Percentiles rank a stretch among this genome's conserved stretches.
Conservation (phyloP, 2,329 filamentous ascomycete species). For the Trichoderma sp. region DNA sequence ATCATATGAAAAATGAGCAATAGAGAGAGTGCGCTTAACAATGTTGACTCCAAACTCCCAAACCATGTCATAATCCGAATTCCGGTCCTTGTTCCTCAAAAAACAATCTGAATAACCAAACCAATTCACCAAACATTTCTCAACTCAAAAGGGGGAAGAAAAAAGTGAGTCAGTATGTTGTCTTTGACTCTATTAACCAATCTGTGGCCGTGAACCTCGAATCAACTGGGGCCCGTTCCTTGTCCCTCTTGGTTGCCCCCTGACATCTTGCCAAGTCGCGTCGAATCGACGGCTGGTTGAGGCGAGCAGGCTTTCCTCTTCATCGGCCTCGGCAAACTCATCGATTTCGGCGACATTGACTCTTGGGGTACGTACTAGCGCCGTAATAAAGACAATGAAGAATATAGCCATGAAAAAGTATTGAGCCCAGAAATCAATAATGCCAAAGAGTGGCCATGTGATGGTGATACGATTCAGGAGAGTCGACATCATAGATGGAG, state of each 20-base stretch:
- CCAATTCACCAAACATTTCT: not conserved
- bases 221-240: not conserved
- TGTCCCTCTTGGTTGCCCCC: slow-evolving; percentile 46
- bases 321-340: slow-evolving; percentile 85
- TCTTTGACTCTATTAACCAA: not conserved
- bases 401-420: slow-evolving; percentile 88
- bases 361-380: slow-evolving; percentile 77
- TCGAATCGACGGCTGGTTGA: slow-evolving; percentile 80
- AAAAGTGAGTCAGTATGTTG: not conserved
- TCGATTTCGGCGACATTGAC: slow-evolving; percentile 77
- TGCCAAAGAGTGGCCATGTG: slow-evolving; percentile 94
- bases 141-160: not conserved
- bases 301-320: slow-evolving; percentile 89
- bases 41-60: not conserved
- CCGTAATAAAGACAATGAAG: slow-evolving; percentile 75
- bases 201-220: not conserved
- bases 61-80: not conserved
- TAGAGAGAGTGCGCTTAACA: not conserved
- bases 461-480: slow-evolving; percentile 91
- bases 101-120: slow-evolving; percentile 7
- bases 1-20: not conserved
- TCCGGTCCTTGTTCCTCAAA: not conserved
- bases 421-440: slow-evolving; percentile 93
- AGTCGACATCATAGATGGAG: slow-evolving; percentile 84
- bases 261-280: slow-evolving; percentile 87